These are phyloP conservation scores for Ascocoryne sarcoides DNA, from an alignment of 2,329 filamentous ascomycete genomes.

Conservation along the genomic window DNA sequence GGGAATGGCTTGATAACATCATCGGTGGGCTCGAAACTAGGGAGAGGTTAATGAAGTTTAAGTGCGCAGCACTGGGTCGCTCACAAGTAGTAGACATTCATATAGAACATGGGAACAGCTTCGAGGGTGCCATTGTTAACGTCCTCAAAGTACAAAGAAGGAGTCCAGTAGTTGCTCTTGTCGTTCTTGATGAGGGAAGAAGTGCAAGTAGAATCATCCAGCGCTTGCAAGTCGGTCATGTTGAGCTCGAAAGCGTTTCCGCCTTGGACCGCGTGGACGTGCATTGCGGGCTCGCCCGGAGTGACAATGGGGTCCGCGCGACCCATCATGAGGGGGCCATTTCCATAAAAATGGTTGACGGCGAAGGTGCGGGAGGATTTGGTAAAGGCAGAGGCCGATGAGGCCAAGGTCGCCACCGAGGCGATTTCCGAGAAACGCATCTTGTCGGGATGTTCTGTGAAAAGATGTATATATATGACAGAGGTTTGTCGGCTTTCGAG, in stretches of 20 bases:
- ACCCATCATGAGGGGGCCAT: slow-evolving; percentile 50
- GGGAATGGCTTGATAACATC: slow-evolving; percentile 68
- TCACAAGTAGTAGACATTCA: slow-evolving; percentile 70
- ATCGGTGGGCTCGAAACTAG: slow-evolving; percentile 50
- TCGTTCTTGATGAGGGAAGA: slow-evolving; percentile 74
- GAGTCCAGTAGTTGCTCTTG: slow-evolving; percentile 83
- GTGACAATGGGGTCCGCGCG: slow-evolving; percentile 72
- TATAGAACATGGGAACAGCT: slow-evolving; percentile 53
- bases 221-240: slow-evolving; percentile 51
- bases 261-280: slow-evolving; percentile 70
- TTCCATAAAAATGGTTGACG: slow-evolving; percentile 62
- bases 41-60: slow-evolving; percentile 22
- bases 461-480: too few relatives aligned
- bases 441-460: slow-evolving; percentile 7
- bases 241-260: slow-evolving; percentile 42
- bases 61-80: slow-evolving; percentile 15
- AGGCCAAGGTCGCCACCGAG: slow-evolving; percentile 16
- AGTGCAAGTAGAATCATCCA: slow-evolving; percentile 58
- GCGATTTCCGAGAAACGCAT: slow-evolving; percentile 21
- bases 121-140: slow-evolving; percentile 50
- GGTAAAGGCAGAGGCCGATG: slow-evolving; percentile 17
- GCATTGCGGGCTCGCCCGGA: slow-evolving; percentile 48
- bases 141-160: slow-evolving; percentile 69
- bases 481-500: not conserved
- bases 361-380: slow-evolving; percentile 45